Evolutionary conservation across 2,329 filamentous ascomycete genomes (phyloP), one percentile per base, ranked within the genome.

Genomic region (Sporothrix pallida): DNA sequence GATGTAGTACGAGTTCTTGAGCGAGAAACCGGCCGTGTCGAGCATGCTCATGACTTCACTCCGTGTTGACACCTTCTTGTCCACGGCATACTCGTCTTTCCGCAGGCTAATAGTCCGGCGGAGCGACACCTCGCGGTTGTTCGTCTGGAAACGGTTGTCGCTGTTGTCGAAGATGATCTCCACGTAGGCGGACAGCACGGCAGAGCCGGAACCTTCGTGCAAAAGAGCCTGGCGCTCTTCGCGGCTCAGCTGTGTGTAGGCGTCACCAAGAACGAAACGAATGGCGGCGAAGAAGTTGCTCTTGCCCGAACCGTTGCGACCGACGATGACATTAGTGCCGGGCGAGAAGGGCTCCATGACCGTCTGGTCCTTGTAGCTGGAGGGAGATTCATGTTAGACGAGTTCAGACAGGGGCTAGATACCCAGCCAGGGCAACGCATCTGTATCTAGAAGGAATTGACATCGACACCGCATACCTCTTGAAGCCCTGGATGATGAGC

Each of bases 401-500:
- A 56, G 68, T 54, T 69, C 65, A 60, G 65, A 72, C 20, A 31
- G 3, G 46, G 17, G 15, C 26, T 46, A n/a, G 23, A n/a, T 31
- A 20, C 15, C 44, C 15, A 13, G 50, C 26, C 23, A 48, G 8
- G 50, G 7, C 10, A 20, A 31, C 6, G 15, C 26, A 70, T 62
- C 67, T 4, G 9, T 12, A 42, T 13, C 17, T 5, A 42, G 17
- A 17, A 20, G 42, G 42, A n/a, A 12, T 5, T 7, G n/a, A 20
- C 42, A n/a, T 17, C 15, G 10, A 3, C n/a, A 48, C 26, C 20
- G 60, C 73, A 44, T 83, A 97, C 94, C 94, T 98, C 86, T 99
- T 99, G 86, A 99, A 99, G 90, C 96, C 96, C 83, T 99, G 96
- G 81, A 99, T 98, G 83, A 98, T 98, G 83, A 98, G 98, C 86